Evolutionary conservation across 371 early-diverging fungal genomes (phyloP).

Genomic region (Mortierella sp.): DNA sequence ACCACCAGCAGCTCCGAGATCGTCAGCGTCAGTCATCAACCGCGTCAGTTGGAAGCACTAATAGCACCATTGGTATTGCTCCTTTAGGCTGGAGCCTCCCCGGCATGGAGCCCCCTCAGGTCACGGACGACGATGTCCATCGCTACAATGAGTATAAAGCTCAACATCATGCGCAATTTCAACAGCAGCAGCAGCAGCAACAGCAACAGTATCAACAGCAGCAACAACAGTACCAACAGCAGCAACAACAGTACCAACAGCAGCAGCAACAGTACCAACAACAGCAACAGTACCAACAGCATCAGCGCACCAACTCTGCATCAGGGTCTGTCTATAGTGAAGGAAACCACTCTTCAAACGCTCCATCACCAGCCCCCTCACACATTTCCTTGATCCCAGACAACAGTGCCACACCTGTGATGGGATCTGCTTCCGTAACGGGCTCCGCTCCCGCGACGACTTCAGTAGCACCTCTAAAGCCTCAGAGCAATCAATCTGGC

Average conservation of each 20-base stretch:
- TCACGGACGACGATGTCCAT: slow-evolving; percentile 28
- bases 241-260: slow-evolving; percentile 16
- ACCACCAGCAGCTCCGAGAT: slow-evolving; percentile 53
- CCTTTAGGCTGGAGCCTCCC: slow-evolving; percentile 52
- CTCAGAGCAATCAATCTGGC: slow-evolving; percentile 8
- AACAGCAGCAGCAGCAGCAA: slow-evolving; percentile 28
- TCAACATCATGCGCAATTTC: slow-evolving; percentile 6
- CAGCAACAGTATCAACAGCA: slow-evolving; percentile 16
- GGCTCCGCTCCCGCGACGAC: slow-evolving; percentile 26
- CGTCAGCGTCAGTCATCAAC: slow-evolving; percentile 36
- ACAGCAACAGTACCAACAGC: slow-evolving; percentile 18
- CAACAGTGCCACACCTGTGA: slow-evolving; percentile 11
- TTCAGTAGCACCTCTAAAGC: slow-evolving; percentile 21
- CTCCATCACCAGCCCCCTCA: slow-evolving; percentile 39
- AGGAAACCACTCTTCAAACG: slow-evolving; percentile 17
- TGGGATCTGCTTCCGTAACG: background rate
- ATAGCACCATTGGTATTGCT: slow-evolving; percentile 35
- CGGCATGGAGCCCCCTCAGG: slow-evolving; percentile 42
- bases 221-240: slow-evolving; percentile 29
- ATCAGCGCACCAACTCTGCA: slow-evolving; percentile 21
- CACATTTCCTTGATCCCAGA: slow-evolving; percentile 44
- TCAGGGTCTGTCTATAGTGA: slow-evolving; percentile 33
- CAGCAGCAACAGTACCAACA: slow-evolving; percentile 5
- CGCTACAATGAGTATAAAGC: slow-evolving; percentile 13
- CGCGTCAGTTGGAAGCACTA: slow-evolving; percentile 20